phyloP scores from a whole-genome alignment of 345 rosid species.

The Salix caprea region DNA sequence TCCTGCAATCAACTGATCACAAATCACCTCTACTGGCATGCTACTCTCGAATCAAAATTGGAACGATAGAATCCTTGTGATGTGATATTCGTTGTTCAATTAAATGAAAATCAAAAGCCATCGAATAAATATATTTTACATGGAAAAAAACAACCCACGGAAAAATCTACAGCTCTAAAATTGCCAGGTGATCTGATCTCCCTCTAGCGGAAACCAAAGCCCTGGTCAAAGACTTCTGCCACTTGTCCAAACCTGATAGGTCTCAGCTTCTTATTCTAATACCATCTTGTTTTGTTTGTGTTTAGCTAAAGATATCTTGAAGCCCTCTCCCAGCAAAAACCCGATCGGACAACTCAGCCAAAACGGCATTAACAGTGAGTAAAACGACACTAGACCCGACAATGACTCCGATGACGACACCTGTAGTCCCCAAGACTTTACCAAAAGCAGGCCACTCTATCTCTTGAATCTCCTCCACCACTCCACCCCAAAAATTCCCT shows the following conservation, averaged over 20 bases:
- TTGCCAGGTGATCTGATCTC: too few species aligned
- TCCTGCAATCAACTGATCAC: too few species aligned
- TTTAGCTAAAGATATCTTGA: constrained; percentile 74
- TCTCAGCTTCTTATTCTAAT: background rate
- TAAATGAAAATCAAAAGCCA: too few species aligned
- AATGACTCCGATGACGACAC: constrained; percentile 84
- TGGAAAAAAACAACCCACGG: too few species aligned
- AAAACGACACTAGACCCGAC: constrained; percentile 88
- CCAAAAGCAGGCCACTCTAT: constrained; percentile 95
- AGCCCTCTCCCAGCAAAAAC: constrained; percentile 77
- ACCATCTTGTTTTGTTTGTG: background rate
- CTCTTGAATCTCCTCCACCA: constrained; percentile 74
- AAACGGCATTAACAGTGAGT: constrained; percentile 80
- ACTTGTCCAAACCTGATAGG: background rate
- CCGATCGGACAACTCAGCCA: constrained; percentile 83
- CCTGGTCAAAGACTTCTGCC: background rate
- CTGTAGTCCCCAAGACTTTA: constrained; percentile 75
- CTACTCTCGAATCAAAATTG: too few species aligned
- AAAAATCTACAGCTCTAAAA: too few species aligned
- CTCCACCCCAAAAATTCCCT: constrained; percentile 56
- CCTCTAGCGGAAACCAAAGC: too few species aligned
- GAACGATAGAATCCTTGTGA: too few species aligned
- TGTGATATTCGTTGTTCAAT: too few species aligned
- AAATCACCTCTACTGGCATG: too few species aligned
- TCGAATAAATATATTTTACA: too few species aligned